These are phyloP conservation scores for Rhizoclosmatium globosum DNA, from an alignment of 192 early-diverging fungal species.

Conservation along the genomic window DNA sequence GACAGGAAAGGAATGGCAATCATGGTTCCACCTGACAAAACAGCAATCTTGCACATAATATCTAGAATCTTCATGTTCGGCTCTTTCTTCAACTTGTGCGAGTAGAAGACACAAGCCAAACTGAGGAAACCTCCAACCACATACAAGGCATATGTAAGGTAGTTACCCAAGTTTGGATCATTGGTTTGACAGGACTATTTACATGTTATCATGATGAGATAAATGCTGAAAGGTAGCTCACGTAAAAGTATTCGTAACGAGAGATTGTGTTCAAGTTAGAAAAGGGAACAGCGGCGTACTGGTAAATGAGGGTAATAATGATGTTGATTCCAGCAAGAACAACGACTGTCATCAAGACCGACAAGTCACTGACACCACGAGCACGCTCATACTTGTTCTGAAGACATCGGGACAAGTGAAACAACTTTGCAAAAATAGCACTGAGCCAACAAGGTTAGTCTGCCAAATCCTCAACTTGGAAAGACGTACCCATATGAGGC, in stretches of 20 bases:
- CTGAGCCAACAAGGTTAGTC: not conserved
- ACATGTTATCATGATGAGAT: not conserved
- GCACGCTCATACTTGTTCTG: constrained; percentile 23
- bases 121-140: constrained; percentile 15
- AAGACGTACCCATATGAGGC: constrained; percentile 12
- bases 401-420: constrained; percentile 12
- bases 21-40: constrained; percentile 8
- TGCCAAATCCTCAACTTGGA: not conserved
- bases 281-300: not conserved
- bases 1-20: constrained; percentile 26
- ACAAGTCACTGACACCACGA: constrained; percentile 16
- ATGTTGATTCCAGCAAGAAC: constrained; percentile 2
- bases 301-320: constrained; percentile 19
- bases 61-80: constrained; percentile 8
- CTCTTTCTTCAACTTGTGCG: constrained; percentile 14
- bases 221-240: not conserved
- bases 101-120: constrained; percentile 11
- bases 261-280: not conserved
- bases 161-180: constrained; percentile 5
- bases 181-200: constrained; percentile 10
- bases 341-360: constrained; percentile 6
- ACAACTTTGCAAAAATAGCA: constrained; percentile 22
- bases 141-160: constrained; percentile 23
- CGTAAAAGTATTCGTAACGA: constrained; percentile 15
- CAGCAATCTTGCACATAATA: constrained; percentile 30